Base-by-base conservation (phyloP, 2,329 filamentous ascomycete species). In the Pseudocercospora cruenta region DNA sequence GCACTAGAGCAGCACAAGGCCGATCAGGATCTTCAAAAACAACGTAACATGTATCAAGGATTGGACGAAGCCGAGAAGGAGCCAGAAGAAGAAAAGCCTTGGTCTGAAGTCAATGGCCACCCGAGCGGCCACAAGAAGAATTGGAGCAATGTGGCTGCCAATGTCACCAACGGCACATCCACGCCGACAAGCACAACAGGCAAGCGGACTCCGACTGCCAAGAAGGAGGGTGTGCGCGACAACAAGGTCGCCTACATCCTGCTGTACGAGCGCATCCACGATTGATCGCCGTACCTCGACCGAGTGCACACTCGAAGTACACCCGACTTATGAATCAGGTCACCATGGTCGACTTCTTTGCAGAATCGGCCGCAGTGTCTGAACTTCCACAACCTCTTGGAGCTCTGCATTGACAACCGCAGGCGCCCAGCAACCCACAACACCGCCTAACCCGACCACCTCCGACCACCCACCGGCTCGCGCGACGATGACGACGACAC, bases 171-270 rank as follows among this genome's bases (percentile, higher is more conserved):
- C 73, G 75, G 75, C 54, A 83, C 82, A 24, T 80, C 82, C 49
- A 89, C 84, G 7, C 83, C 84, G 53, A 80, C 79, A 55, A 74
- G 70, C 58, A 82, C 82, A 22, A 80, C 83, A 33, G 80, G 81
- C 70, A 79, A 81, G 83, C 74, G 81, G 82, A 80, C 80, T 83
- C 81, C 85, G 87, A 87, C 81, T 71, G 80, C 81, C 65, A 73
- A 69, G 63, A 73, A 69, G 58, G 72, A 76, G 43, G 85, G 84
- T 19, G 80, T 91, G 76, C 93, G 92, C 80, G 94, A 98, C 79
- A 97, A 94, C 84, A 97, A 96, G 84, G 94, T 97, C 65, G 95
- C 95, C 3, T 99, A 99, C 80, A 88, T 99, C 71, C 82, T 99
- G 76, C 96, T 99, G 81, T 99, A 99, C 79, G 91, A 97, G 82